A percentile compares a stretch with the other conserved stretches of the same genome.
Conservation (phyloP, 2,329 filamentous ascomycete genomes). For the Plenodomus biglobosus region DNA sequence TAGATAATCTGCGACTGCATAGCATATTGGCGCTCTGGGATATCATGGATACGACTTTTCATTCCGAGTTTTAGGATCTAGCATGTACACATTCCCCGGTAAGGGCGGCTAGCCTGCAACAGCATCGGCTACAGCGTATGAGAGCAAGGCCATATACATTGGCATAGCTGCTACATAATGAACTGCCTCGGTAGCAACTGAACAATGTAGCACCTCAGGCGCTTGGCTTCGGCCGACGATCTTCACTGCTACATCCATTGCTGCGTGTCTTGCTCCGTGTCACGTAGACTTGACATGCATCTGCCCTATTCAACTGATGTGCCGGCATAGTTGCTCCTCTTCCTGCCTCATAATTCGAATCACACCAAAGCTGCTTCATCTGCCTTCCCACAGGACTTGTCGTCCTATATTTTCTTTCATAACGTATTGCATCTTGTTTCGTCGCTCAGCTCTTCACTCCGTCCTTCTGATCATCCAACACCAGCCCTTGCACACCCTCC, state of each 20-base stretch:
- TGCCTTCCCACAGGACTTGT: no score
- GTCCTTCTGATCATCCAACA: conserved; percentile 46
- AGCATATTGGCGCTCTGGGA: background rate
- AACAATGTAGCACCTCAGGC: background rate
- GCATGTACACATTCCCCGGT: background rate
- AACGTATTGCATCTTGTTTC: background rate
- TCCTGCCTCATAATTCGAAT: no score
- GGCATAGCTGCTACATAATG: no score
- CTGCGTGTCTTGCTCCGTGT: background rate
- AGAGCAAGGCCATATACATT: no score
- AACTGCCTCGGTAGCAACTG: background rate
- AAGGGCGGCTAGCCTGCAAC: background rate
- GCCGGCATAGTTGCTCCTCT: no score
- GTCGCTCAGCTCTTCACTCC: conserved; percentile 6
- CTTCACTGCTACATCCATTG: background rate
- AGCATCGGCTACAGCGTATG: no score
- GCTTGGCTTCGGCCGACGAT: background rate
- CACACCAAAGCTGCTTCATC: no score
- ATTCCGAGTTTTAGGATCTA: background rate
- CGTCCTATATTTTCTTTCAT: background rate
- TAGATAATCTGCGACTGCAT: background rate
- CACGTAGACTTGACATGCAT: background rate
- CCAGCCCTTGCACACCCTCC: conserved; percentile 70
- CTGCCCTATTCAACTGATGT: no score
- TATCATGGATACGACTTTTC: background rate